Base-by-base conservation (phyloP, 2,329 filamentous ascomycete species). In the Mycosphaerella sp. region DNA sequence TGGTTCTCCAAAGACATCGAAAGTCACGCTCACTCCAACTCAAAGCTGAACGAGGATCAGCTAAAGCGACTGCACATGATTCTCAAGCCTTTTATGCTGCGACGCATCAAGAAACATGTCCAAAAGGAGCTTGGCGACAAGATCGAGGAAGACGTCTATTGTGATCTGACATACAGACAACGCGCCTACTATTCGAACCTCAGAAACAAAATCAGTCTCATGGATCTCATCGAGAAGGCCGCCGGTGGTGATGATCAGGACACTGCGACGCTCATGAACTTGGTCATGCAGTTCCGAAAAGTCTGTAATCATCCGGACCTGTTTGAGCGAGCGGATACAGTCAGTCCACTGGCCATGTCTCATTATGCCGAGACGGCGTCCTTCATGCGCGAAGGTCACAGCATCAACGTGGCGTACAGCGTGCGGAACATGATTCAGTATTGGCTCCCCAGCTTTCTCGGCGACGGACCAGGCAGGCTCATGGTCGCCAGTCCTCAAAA, bases 231-330 rank as follows among this genome's bases (percentile, higher is more conserved):
- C 49, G 93, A 98, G 70, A 97, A 96, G 78, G 89, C 89, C 1
- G 91, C 91, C 2, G 80, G 93, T 61, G 93, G 93, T 32, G 90
- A 96, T 63, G 93, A 97, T 44, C 85, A 91, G 62, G 93, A 97
- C 66, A 95, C 88, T 32, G 90, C 91, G 36, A 97, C 91, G 1
- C 73, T 98, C 64, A 97, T 98, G 93, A 98, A 98, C 70, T 77
- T 98, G 59, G 93, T 98, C 57, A 98, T 98, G 93, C 93, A 98
- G 72, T 98, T 98, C 80, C 83, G 93, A 63, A 98, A 98, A 73
- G 93, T 98, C 51, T 98, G 93, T 75, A 98, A 98, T 66, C 93
- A 98, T 67, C 93, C 93, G 0, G 93, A 98, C 71, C 73, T 98
- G 30, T 98, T 98, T 62, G 90, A 98, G 70, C 85, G 93, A 41